phyloP scores from a whole-genome alignment of 352 stramenopile genomes.

The Aphanomyces cochlioides region DNA sequence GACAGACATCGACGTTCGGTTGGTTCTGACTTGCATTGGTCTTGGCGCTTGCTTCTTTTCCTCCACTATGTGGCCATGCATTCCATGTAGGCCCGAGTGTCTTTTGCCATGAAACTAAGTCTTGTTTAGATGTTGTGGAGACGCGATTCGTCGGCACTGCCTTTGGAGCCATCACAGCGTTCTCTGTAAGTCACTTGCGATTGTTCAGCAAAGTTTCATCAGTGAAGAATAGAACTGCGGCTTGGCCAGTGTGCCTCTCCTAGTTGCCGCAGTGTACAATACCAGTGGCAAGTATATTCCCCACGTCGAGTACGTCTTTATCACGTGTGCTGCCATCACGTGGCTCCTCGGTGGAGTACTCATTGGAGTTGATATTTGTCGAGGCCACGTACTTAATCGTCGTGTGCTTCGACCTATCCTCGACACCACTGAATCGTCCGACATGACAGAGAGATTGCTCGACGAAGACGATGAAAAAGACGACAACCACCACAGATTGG shows the following conservation, averaged over 20 bases:
- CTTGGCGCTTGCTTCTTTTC: slow-evolving; percentile 20
- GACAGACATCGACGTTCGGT: background rate
- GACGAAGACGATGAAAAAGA: background rate
- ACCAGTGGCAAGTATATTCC: slow-evolving; percentile 22
- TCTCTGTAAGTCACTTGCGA: background rate
- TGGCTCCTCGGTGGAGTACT: background rate
- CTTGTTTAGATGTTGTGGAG: slow-evolving; percentile 20
- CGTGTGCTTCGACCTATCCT: background rate
- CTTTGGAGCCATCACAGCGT: slow-evolving; percentile 22
- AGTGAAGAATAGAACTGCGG: slow-evolving; percentile 20
- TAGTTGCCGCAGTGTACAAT: slow-evolving; percentile 20
- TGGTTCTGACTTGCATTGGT: background rate
- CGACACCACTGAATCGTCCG: background rate
- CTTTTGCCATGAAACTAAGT: background rate
- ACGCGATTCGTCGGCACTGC: slow-evolving; percentile 20
- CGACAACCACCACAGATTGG: background rate
- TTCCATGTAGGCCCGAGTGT: slow-evolving; percentile 3
- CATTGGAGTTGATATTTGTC: background rate
- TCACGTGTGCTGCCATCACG: slow-evolving; percentile 3
- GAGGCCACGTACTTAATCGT: slow-evolving; percentile 7
- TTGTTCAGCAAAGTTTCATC: background rate
- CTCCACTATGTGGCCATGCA: slow-evolving; percentile 21
- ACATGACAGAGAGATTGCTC: background rate
- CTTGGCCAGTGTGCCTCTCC: slow-evolving; percentile 18
- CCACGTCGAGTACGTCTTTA: slow-evolving; percentile 6